These are phyloP conservation scores for Hepatocystis sp. DNA, from an alignment of 169 alveolate species.

Conservation along the genomic window DNA sequence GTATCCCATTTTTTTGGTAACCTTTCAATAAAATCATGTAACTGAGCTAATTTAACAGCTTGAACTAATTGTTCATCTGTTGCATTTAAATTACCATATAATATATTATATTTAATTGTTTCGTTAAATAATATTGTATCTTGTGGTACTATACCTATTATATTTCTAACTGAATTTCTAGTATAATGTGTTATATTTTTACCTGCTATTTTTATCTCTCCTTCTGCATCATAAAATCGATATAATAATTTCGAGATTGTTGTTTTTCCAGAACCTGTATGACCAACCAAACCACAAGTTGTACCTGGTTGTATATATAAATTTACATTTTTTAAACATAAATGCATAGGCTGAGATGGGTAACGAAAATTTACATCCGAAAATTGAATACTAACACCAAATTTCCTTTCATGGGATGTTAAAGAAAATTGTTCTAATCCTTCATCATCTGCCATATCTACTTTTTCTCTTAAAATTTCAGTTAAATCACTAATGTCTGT, in stretches of 20 bases:
- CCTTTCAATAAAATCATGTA: slow-evolving; percentile 88
- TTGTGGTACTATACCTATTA: slow-evolving; percentile 86
- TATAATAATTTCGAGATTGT: slow-evolving; percentile 91
- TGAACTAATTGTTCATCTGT: slow-evolving; percentile 91
- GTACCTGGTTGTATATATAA: slow-evolving; percentile 69
- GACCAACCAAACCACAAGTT: slow-evolving; percentile 94
- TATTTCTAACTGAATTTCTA: slow-evolving; percentile 53
- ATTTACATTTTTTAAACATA: slow-evolving; percentile 40
- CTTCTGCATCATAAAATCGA: slow-evolving; percentile 88
- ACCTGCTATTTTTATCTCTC: slow-evolving; percentile 90
- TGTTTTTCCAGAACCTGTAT: slow-evolving; percentile 96
- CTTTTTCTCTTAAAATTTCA: slow-evolving; percentile 49
- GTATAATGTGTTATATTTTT: slow-evolving; percentile 88
- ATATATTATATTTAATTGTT: slow-evolving; percentile 92
- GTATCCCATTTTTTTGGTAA: slow-evolving; percentile 89
- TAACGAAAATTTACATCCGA: slow-evolving; percentile 50
- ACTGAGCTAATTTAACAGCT: slow-evolving; percentile 87
- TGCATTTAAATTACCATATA: slow-evolving; percentile 92
- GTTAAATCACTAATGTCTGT: slow-evolving; percentile 62
- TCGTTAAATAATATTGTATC: slow-evolving; percentile 93
- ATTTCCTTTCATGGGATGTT: slow-evolving; percentile 68
- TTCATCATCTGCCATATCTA: slow-evolving; percentile 21
- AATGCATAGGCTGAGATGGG: slow-evolving; percentile 43
- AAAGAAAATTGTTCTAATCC: slow-evolving; percentile 21
- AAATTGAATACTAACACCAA: slow-evolving; percentile 70